Evolutionary conservation across 1,139 yeast genomes (phyloP).

Genomic region (Sugiyamaella xylanicola): DNA sequence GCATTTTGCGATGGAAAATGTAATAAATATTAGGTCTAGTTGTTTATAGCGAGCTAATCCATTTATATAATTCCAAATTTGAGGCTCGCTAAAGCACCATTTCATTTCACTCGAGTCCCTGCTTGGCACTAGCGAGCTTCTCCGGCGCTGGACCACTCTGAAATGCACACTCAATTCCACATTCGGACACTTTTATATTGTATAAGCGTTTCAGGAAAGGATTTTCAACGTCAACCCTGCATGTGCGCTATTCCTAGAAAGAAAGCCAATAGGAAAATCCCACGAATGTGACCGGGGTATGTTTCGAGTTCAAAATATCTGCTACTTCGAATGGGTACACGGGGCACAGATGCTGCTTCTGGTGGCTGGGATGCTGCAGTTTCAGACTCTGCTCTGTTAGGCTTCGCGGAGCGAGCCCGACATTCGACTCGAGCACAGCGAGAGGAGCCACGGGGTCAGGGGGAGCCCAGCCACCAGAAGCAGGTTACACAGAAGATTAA

Average conservation of each 20-base stretch:
- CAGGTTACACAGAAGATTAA: too few relatives aligned
- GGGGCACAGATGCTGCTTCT: too few relatives aligned
- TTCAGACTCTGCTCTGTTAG: background rate
- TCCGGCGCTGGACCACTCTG: background rate
- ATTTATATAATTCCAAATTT: too few relatives aligned
- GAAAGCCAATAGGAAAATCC: background rate
- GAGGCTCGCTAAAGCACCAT: too few relatives aligned
- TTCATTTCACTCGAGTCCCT: background rate
- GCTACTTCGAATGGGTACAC: too few relatives aligned
- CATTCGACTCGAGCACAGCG: too few relatives aligned
- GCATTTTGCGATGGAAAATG: background rate
- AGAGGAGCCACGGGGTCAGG: slow-evolving; percentile 6
- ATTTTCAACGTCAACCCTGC: slow-evolving; percentile 10
- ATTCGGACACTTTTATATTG: background rate
- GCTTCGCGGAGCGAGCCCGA: too few relatives aligned
- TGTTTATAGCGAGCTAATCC: too few relatives aligned
- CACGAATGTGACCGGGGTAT: background rate
- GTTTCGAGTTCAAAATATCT: background rate
- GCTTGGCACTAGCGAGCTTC: background rate
- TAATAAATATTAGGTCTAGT: too few relatives aligned
- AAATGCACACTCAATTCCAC: background rate
- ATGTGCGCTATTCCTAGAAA: background rate
- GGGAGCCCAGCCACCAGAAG: slow-evolving; percentile 6
- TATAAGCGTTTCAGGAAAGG: background rate
- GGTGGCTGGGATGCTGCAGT: background rate